A percentile compares a stretch with the other conserved stretches of the same genome.
Evolutionary conservation across 768 basidiomycete species (phyloP).

Genomic region (Dentipellis sp.): DNA sequence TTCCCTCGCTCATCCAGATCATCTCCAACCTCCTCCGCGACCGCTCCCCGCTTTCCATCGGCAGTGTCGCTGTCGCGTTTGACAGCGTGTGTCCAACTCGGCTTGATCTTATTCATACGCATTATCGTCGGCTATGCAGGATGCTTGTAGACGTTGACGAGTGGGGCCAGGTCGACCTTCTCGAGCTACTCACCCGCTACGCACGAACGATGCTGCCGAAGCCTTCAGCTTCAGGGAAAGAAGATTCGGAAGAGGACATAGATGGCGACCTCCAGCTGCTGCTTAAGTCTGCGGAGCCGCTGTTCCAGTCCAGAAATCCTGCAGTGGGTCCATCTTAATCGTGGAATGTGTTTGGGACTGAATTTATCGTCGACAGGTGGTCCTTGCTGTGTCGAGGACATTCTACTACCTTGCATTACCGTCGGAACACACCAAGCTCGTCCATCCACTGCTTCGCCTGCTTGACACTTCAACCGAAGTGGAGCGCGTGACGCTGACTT

Average conservation of each 20-base stretch:
- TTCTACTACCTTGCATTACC: slow-evolving; percentile 68
- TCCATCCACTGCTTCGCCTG: slow-evolving; percentile 68
- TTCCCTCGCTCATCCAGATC: slow-evolving; percentile 60
- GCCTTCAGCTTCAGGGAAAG: slow-evolving; percentile 31
- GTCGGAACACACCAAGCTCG: slow-evolving; percentile 44
- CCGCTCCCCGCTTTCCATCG: slow-evolving; percentile 80
- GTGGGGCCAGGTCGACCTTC: slow-evolving; percentile 85
- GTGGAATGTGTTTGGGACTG: slow-evolving; percentile 49
- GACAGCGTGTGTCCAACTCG: slow-evolving; percentile 79
- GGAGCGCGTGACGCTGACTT: slow-evolving; percentile 64
- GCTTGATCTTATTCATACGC: slow-evolving; percentile 80
- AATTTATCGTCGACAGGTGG: slow-evolving; percentile 41
- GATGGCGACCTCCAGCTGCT: slow-evolving; percentile 77
- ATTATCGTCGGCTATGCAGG: slow-evolving; percentile 78
- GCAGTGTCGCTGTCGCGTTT: slow-evolving; percentile 80
- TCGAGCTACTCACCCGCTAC: slow-evolving; percentile 75
- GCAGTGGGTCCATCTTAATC: slow-evolving; percentile 82
- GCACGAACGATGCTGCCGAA: slow-evolving; percentile 74
- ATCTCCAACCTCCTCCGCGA: slow-evolving; percentile 59
- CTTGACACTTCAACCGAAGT: slow-evolving; percentile 62
- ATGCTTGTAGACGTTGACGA: slow-evolving; percentile 89
- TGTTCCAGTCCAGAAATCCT: slow-evolving; percentile 82
- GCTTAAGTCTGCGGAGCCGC: slow-evolving; percentile 58
- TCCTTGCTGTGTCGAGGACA: slow-evolving; percentile 62
- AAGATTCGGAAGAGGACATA: slow-evolving; percentile 44